Evolutionary conservation across 2,329 filamentous ascomycete species (phyloP).

Genomic region (Didymella exigua): DNA sequence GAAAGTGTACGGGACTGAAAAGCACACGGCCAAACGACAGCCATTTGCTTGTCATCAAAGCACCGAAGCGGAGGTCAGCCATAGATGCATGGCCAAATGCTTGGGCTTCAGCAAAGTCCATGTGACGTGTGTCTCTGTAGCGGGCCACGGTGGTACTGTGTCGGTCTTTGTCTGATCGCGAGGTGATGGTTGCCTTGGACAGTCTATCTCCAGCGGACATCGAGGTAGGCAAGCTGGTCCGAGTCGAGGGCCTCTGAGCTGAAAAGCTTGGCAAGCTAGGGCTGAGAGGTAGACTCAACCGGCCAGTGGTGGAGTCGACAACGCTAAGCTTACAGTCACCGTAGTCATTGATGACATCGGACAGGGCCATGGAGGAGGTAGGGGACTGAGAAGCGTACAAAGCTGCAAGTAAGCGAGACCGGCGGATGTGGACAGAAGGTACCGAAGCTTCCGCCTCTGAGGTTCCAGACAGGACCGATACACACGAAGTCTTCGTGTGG

Average conservation of each 20-base stretch:
- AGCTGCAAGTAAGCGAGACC: slow-evolving; percentile 58
- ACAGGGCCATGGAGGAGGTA: slow-evolving; percentile 60
- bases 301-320: slow-evolving; percentile 47
- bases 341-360: slow-evolving; percentile 60
- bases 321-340: slow-evolving; percentile 49
- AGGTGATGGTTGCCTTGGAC: slow-evolving; percentile 39
- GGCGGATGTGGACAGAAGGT: slow-evolving; percentile 52
- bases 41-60: slow-evolving; percentile 87
- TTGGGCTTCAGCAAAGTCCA: slow-evolving; percentile 48
- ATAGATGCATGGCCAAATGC: slow-evolving; percentile 56
- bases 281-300: slow-evolving; percentile 45
- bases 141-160: slow-evolving; percentile 40
- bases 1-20: slow-evolving; percentile 78
- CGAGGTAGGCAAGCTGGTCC: slow-evolving; percentile 44
- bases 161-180: slow-evolving; percentile 43
- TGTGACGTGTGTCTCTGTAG: slow-evolving; percentile 65
- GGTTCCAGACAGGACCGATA: slow-evolving; percentile 40
- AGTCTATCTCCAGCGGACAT: slow-evolving; percentile 37
- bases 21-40: slow-evolving; percentile 82
- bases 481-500: slow-evolving; percentile 28
- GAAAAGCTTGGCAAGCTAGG: slow-evolving; percentile 40
- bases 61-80: slow-evolving; percentile 78
- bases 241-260: slow-evolving; percentile 37
- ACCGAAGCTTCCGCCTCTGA: slow-evolving; percentile 29
- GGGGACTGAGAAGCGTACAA: slow-evolving; percentile 56